Conservation (phyloP, 495 filamentous ascomycete species). For the Penicillium ochrochloron region DNA sequence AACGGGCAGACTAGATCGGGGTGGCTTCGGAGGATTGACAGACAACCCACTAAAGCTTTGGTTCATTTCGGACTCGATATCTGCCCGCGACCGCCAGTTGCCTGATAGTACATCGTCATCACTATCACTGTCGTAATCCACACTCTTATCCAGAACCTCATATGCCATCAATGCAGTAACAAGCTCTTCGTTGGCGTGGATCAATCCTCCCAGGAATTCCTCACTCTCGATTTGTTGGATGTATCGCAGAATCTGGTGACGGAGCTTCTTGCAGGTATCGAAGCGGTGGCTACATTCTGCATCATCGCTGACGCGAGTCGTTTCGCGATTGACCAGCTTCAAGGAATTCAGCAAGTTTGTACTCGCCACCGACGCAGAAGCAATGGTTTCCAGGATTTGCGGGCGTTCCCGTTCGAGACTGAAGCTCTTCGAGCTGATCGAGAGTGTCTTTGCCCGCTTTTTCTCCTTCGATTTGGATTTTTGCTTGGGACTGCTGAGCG, state of each 20-base stretch:
- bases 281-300: conserved; percentile 74
- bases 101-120: conserved; percentile 58
- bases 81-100: conserved; percentile 40
- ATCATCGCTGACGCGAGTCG: conserved; percentile 85
- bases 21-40: conserved; percentile 49
- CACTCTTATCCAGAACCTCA: conserved; percentile 91
- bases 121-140: conserved; percentile 95
- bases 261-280: conserved; percentile 81
- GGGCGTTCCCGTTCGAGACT: conserved; percentile 88
- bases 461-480: conserved; percentile 47
- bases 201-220: conserved; percentile 77
- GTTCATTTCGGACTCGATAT: conserved; percentile 36
- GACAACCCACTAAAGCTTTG: conserved; percentile 47
- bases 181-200: conserved; percentile 83
- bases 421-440: conserved; percentile 57
- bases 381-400: conserved; percentile 79
- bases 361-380: conserved; percentile 82
- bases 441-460: conserved; percentile 42
- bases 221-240: conserved; percentile 85
- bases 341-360: conserved; percentile 91
- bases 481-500: conserved; percentile 42
- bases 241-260: conserved; percentile 84
- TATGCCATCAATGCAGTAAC: conserved; percentile 93
- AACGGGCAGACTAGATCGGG: conserved; percentile 44
- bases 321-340: conserved; percentile 89